Conservation (phyloP, 768 basidiomycete genomes). For the Mycena amicta region DNA sequence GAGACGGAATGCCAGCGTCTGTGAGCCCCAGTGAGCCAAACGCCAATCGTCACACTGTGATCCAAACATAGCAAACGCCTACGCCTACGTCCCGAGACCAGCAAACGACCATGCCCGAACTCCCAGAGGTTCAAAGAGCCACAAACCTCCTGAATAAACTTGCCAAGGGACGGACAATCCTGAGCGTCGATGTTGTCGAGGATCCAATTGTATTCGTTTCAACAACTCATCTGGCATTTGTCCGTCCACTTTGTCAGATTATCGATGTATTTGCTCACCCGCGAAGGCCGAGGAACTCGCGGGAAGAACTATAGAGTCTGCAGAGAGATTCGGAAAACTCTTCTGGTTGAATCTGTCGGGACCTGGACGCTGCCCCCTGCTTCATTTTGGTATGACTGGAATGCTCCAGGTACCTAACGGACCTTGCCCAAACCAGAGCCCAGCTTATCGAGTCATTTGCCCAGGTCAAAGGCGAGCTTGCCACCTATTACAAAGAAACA, state of each 20-base stretch:
- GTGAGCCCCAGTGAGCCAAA: no score
- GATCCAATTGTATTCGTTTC: slow-evolving; percentile 68
- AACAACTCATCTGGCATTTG: slow-evolving; percentile 60
- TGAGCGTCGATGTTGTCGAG: slow-evolving; percentile 56
- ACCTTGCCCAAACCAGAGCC: not conserved
- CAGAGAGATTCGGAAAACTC: slow-evolving; percentile 64
- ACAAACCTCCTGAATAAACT: slow-evolving; percentile 53
- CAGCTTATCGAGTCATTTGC: not conserved
- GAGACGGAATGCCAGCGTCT: no score
- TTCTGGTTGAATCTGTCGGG: slow-evolving; percentile 70
- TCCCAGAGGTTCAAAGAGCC: slow-evolving; percentile 67
- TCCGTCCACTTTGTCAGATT: slow-evolving; percentile 36
- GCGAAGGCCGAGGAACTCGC: slow-evolving; percentile 55
- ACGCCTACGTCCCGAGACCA: no score
- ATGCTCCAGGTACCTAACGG: slow-evolving; percentile 58
- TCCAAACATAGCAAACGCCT: no score
- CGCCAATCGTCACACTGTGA: no score
- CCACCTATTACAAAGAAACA: slow-evolving; percentile 52
- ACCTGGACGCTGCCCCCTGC: slow-evolving; percentile 60
- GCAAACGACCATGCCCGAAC: slow-evolving; percentile 15
- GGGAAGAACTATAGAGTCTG: slow-evolving; percentile 49
- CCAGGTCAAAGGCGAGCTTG: slow-evolving; percentile 51
- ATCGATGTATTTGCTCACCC: not conserved
- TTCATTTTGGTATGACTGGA: slow-evolving; percentile 90
- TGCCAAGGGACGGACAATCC: slow-evolving; percentile 56